Base-by-base conservation (phyloP, 257 asterid genomes). In the Solanum piurae region DNA sequence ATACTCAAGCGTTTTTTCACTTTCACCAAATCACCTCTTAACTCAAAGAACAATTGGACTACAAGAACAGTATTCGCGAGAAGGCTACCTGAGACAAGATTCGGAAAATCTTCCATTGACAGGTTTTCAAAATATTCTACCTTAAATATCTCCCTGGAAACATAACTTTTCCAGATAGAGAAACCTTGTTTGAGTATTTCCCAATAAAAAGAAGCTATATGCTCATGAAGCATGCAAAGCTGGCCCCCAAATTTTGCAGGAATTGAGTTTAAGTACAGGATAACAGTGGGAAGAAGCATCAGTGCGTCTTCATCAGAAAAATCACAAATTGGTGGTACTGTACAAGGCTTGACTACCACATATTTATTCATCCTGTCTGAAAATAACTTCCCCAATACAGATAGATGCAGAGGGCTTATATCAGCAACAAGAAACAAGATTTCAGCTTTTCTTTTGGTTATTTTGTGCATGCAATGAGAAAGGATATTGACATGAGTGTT, bases 261-360 rank as follows among this genome's bases (percentile, higher is more conserved):
- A 83, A 66, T 85, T 42, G 93, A 88, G 69, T 92, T 90, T n/a
- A 93, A 88, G 92, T 91, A 93, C 91, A 93, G 89, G 62, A 91
- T 71, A 42, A 91, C 94, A 12, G 92, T 90, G 80, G 99, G 99
- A 90, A 95, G 89, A 92, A 94, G 94, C 93, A 95, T 90, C 90
- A 94, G 85, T 82, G 94, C 87, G 74, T 94, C 97, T 86, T 91
- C 94, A 91, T 93, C 93, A 23, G 93, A 91, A 84, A 89, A 88
- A 73, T 69, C 62, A 89, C 86, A 77, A 87, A 88, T 86, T 90
- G 90, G 93, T 77, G 83, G 87, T 73, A 33, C 90, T 86, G 84
- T 71, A 75, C 87, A 73, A 88, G 88, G 88, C 86, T 89, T 46
- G 49, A 62, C 88, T 73, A 88, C 91, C 87, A 42, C 79, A 3